Conservation (phyloP, 1,139 yeast species). For the Taphrina flavorubra region DNA sequence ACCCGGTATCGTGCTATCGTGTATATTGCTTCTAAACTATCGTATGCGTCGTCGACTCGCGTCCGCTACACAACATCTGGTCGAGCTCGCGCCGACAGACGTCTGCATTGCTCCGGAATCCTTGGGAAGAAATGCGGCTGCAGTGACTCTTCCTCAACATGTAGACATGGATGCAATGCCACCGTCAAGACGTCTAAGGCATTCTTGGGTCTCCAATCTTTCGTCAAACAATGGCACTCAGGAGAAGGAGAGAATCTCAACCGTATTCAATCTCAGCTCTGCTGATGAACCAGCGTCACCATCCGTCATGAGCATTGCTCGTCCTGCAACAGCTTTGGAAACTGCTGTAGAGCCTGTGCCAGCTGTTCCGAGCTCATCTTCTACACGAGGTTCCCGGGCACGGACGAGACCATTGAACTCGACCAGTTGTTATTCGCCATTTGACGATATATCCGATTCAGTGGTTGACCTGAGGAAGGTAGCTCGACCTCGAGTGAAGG, state of each 20-base stretch:
- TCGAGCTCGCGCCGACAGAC: neutral
- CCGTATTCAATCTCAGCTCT: no score
- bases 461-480: neutral
- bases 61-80: neutral
- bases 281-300: no score
- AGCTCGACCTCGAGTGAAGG: neutral
- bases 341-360: no score
- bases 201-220: no score
- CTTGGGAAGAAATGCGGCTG: neutral
- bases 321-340: no score
- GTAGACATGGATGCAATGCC: neutral
- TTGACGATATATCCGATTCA: neutral
- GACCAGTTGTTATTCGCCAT: slow-evolving; percentile 7
- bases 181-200: neutral
- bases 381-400: neutral
- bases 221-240: no score
- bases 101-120: neutral
- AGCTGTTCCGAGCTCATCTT: neutral
- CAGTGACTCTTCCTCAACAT: neutral
- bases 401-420: slow-evolving; percentile 5
- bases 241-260: no score
- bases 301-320: no score
- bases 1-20: neutral
- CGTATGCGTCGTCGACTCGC: neutral
- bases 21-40: slow-evolving; percentile 1